phyloP scores from a whole-genome alignment of 2,329 filamentous ascomycete species.

The Diaporthe batatas region DNA sequence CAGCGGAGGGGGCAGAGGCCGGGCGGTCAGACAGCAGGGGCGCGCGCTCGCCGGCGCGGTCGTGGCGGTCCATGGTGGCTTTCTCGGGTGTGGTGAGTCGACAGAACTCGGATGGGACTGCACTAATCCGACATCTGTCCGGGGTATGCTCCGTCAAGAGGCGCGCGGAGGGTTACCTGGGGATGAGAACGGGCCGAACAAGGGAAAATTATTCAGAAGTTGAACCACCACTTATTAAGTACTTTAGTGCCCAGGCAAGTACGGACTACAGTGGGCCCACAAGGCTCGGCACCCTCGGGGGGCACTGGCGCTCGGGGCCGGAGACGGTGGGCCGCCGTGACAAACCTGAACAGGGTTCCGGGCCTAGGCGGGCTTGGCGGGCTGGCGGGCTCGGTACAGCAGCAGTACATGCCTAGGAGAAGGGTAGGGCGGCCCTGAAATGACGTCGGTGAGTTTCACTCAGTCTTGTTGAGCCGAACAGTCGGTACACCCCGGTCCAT shows the following conservation, averaged over 20 bases:
- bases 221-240: no score
- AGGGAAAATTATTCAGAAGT: not conserved
- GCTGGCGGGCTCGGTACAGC: no score
- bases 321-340: slow-evolving; percentile 2
- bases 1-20: not conserved
- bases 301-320: slow-evolving; percentile 6
- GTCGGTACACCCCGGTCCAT: slow-evolving; percentile 5
- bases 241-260: no score
- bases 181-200: not conserved
- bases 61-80: slow-evolving; percentile 22
- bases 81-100: not conserved
- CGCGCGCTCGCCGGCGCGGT: slow-evolving; percentile 33
- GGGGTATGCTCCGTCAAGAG: not conserved
- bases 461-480: not conserved
- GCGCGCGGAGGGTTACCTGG: not conserved
- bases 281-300: not conserved
- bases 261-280: no score
- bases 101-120: not conserved
- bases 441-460: slow-evolving; percentile 6
- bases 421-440: no score
- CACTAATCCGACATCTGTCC: not conserved
- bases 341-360: not conserved
- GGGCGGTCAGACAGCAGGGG: slow-evolving; percentile 29
- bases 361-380: not conserved
- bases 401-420: no score